phyloP scores from a whole-genome alignment of 2,329 filamentous ascomycete genomes.

The Leptosphaerulina australis region DNA sequence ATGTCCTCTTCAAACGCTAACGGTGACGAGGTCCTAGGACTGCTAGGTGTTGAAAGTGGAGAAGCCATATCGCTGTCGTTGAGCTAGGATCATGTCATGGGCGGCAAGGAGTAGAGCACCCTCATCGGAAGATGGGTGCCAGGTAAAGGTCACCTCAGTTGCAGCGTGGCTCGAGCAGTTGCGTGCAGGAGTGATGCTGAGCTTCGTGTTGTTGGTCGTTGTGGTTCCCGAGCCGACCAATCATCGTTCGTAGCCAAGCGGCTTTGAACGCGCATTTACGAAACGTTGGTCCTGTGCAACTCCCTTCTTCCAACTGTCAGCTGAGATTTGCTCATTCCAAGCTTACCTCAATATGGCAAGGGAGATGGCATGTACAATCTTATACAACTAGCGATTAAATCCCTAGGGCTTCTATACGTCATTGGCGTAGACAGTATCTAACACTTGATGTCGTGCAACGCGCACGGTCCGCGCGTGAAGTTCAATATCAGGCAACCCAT shows the following conservation, averaged over 20 bases:
- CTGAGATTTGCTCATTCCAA: neutral
- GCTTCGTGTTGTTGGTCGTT: slow-evolving; percentile 7
- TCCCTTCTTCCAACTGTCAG: slow-evolving; percentile 3
- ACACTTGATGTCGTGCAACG: neutral
- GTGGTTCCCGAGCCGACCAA: slow-evolving; percentile 8
- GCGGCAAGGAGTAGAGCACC: slow-evolving; percentile 32
- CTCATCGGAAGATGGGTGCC: slow-evolving; percentile 33
- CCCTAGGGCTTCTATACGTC: neutral
- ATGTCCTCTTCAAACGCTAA: slow-evolving; percentile 34
- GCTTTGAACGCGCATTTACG: slow-evolving; percentile 12
- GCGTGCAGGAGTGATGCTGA: slow-evolving; percentile 8
- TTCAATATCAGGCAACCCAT: slow-evolving; percentile 2
- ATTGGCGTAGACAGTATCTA: neutral
- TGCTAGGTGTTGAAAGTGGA: slow-evolving; percentile 37
- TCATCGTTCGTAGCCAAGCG: slow-evolving; percentile 2
- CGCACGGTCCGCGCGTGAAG: neutral
- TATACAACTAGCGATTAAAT: neutral
- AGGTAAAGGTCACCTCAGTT: slow-evolving; percentile 31
- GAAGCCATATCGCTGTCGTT: slow-evolving; percentile 41
- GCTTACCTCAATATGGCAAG: neutral
- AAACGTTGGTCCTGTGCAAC: slow-evolving; percentile 5
- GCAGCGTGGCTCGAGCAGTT: slow-evolving; percentile 27
- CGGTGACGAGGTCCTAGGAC: slow-evolving; percentile 38
- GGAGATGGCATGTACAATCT: neutral
- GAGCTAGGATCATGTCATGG: slow-evolving; percentile 33